Evolutionary conservation across 176 grass and related monocot genomes (phyloP).

Genomic region (Carex parvula): DNA sequence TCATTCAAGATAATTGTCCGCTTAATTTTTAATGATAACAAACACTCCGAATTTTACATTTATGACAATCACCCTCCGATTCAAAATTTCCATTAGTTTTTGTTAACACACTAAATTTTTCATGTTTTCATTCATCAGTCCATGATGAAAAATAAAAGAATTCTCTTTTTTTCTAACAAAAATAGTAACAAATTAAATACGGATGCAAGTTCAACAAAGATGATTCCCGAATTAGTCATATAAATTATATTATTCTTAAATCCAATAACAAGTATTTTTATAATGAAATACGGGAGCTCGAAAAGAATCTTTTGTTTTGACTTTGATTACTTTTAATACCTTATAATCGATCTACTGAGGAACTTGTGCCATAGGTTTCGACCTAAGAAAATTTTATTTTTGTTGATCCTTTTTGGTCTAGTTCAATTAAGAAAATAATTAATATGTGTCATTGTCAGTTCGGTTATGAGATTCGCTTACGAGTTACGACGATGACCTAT

Average conservation of each 20-base stretch:
- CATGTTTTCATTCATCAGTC: neutral
- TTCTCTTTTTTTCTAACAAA: neutral
- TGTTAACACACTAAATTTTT: neutral
- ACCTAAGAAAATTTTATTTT: too few species aligned
- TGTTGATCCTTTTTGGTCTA: too few species aligned
- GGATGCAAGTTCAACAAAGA: too few species aligned
- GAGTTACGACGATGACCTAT: too few species aligned
- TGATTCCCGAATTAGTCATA: neutral
- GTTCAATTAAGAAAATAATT: too few species aligned
- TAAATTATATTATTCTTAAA: neutral
- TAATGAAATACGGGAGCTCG: too few species aligned
- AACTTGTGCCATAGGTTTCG: neutral
- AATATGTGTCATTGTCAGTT: too few species aligned
- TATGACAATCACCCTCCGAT: neutral
- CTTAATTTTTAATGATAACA: neutral
- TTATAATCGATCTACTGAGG: neutral
- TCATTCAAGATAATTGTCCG: too few species aligned
- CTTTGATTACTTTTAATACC: neutral
- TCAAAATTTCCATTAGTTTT: neutral
- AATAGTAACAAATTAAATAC: neutral
- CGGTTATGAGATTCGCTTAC: too few species aligned
- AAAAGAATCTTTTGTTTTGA: neutral
- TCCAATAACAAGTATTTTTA: too few species aligned
- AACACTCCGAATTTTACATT: neutral
- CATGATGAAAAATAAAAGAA: neutral